phyloP scores from a whole-genome alignment of 164 flowering plant species.

The Dillenia suffruticosa region DNA sequence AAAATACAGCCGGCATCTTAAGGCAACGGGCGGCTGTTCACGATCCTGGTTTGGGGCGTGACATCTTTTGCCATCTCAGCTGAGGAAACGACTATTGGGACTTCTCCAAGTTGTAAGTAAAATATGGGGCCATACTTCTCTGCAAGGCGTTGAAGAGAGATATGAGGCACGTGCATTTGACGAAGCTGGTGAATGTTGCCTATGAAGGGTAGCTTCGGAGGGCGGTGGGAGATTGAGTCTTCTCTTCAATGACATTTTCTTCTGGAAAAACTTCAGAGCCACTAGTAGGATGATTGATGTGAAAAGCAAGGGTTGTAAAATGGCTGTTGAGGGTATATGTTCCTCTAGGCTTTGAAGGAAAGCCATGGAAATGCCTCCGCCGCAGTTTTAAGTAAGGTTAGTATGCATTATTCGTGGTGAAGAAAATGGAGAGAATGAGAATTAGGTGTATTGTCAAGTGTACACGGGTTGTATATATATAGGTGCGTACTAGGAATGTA shows the following conservation, averaged over 20 bases:
- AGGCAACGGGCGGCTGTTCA: no score
- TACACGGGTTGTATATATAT: no score
- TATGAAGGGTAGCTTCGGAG: constrained; percentile 30
- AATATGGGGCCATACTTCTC: constrained; percentile 26
- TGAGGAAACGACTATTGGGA: constrained; percentile 27
- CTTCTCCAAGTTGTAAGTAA: constrained; percentile 26
- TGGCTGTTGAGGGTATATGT: constrained; percentile 5
- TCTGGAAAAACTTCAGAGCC: neutral
- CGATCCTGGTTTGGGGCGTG: no score
- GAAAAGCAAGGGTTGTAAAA: no score
- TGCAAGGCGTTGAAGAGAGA: constrained; percentile 15
- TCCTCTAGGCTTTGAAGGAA: constrained; percentile 13
- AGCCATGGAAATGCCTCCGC: constrained; percentile 5
- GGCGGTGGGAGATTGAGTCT: constrained; percentile 5
- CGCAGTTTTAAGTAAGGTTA: constrained; percentile 1
- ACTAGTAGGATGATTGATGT: no score
- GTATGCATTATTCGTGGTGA: constrained; percentile 8
- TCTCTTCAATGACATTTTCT: neutral
- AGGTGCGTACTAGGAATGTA: no score
- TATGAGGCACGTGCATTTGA: constrained; percentile 18
- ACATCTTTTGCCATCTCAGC: constrained; percentile 19
- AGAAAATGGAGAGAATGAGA: constrained; percentile 13
- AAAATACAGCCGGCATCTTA: no score
- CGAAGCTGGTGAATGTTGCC: constrained; percentile 39
- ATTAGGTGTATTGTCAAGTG: neutral